phyloP scores from a whole-genome alignment of 208 protist genomes.

The Crithidia acanthocephali region DNA sequence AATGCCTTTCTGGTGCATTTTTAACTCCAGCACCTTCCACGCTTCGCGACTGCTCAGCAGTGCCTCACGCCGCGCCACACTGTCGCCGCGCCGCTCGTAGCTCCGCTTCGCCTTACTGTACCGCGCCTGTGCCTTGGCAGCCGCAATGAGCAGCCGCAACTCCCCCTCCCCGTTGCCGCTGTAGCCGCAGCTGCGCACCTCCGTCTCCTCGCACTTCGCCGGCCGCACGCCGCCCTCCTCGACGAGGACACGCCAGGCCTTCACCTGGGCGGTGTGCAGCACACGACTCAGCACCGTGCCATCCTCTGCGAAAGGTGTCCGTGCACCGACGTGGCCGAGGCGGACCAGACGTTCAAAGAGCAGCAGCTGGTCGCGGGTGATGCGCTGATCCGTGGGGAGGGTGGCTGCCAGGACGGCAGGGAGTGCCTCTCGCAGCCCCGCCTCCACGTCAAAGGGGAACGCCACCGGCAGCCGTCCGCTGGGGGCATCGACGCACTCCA shows the following conservation, averaged over 20 bases:
- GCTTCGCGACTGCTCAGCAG: conserved; percentile 11
- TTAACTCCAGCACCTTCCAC: conserved; percentile 12
- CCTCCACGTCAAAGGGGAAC: conserved; percentile 20
- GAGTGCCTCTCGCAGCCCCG: conserved; percentile 22
- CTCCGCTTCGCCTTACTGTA: conserved; percentile 13
- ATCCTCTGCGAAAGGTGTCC: conserved; percentile 4
- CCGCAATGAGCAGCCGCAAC: conserved; percentile 23
- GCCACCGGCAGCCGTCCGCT: conserved; percentile 18
- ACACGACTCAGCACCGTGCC: conserved; percentile 37
- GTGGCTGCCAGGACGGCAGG: conserved; percentile 31
- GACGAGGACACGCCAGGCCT: conserved; percentile 28
- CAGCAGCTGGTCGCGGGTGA: conserved; percentile 37
- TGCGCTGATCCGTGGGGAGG: conserved; percentile 20
- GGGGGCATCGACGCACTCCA: conserved; percentile 32
- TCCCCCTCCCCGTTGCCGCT: conserved; percentile 16
- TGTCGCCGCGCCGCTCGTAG: conserved; percentile 20
- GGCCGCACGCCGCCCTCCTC: conserved; percentile 14
- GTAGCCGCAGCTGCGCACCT: conserved; percentile 12
- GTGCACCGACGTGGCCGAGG: conserved; percentile 24
- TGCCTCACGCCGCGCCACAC: background rate
- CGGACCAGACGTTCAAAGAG: conserved; percentile 41
- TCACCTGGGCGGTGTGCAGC: conserved; percentile 24
- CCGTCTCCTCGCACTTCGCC: conserved; percentile 9
- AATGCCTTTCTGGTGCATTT: conserved; percentile 2
- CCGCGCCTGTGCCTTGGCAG: conserved; percentile 15